Evolutionary conservation across 768 basidiomycete genomes (phyloP), one percentile per base, ranked within the genome.

Genomic region (Obba rivulosa): DNA sequence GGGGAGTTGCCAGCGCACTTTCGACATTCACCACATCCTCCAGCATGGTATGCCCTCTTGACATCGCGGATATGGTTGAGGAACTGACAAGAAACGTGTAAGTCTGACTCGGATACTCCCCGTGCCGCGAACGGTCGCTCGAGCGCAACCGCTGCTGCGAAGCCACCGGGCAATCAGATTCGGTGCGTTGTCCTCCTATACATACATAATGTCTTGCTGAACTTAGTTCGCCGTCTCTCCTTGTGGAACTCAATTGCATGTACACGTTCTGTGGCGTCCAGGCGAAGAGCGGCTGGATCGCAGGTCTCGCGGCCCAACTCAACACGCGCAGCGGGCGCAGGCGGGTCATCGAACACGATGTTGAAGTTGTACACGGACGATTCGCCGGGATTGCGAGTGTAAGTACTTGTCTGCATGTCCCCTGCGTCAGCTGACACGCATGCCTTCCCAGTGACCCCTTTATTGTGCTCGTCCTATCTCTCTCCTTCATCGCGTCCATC

Each of bases 281-380:
- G 89, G 58, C 83, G 89, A 66, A 78, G 90, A 57, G 87, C 89
- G 56, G 77, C 79, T 51, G 79, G 77, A 37, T 61, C 72, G 43
- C 83, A 84, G 55, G 83, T 67, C 5, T 62, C 84, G 41, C 82
- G 78, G 66, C 92, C 93, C 21, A 93, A 92, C 64, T 94, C 92
- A 1, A 67, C 85, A 24, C 85, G 94, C 50, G 85, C 92, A 35
- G 92, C 94, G 22, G 93, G 95, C 36, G 92, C 92, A 49, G 96
- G 96, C 46, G 96, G 96, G 46, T 93, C 90, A 34, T 91, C 87
- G 49, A 95, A 92, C 73, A 99, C 96, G 49, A 98, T 99, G 96
- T 80, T 99, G 62, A 92, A 91, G 72, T 77, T 99, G 3, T 98
- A 98, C 80, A 98, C 96, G 34, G 95, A 97, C 65, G 96, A 97